Percentiles rank a stretch among this genome's conserved stretches.
Evolutionary conservation across 2,329 filamentous ascomycete genomes (phyloP).

Genomic region (Colletotrichum incanum): DNA sequence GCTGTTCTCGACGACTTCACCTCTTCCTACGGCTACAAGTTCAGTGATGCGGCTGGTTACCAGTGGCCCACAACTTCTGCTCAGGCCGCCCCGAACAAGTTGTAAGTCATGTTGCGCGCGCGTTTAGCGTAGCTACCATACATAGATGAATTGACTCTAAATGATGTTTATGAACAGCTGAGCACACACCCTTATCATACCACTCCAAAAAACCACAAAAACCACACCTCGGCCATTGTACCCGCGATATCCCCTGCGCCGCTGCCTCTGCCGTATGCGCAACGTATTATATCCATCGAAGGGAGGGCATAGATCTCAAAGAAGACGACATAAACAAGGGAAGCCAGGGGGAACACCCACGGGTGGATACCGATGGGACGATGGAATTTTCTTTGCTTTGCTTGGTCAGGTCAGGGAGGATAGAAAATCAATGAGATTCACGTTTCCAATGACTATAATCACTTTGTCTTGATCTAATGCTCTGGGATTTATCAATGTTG

Average conservation of each 20-base stretch:
- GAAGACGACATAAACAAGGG: slow-evolving; percentile 39
- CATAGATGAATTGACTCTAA: slow-evolving; percentile 44
- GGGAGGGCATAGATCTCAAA: slow-evolving; percentile 41
- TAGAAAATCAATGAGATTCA: slow-evolving; percentile 43
- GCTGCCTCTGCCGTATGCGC: slow-evolving; percentile 17
- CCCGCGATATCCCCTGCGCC: slow-evolving; percentile 31
- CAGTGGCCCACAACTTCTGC: slow-evolving; percentile 90
- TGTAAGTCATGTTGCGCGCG: slow-evolving; percentile 71
- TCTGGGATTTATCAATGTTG: not conserved
- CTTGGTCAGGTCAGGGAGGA: slow-evolving; percentile 31
- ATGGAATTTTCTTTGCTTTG: slow-evolving; percentile 36
- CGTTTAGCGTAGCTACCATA: slow-evolving; percentile 37
- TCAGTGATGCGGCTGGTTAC: slow-evolving; percentile 95
- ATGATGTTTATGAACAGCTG: slow-evolving; percentile 39
- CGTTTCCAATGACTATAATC: slow-evolving; percentile 29
- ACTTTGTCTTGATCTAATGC: not conserved
- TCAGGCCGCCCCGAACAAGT: slow-evolving; percentile 77
- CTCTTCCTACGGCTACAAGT: slow-evolving; percentile 98
- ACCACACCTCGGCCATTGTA: slow-evolving; percentile 28
- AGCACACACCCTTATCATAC: slow-evolving; percentile 30
- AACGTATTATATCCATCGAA: slow-evolving; percentile 41
- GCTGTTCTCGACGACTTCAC: slow-evolving; percentile 98
- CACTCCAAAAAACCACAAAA: slow-evolving; percentile 19
- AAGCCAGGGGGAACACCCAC: slow-evolving; percentile 29
- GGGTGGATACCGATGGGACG: slow-evolving; percentile 31